Evolutionary conservation across 1,139 yeast species (phyloP).

Genomic region (Hemisphaericaspora subhashii): DNA sequence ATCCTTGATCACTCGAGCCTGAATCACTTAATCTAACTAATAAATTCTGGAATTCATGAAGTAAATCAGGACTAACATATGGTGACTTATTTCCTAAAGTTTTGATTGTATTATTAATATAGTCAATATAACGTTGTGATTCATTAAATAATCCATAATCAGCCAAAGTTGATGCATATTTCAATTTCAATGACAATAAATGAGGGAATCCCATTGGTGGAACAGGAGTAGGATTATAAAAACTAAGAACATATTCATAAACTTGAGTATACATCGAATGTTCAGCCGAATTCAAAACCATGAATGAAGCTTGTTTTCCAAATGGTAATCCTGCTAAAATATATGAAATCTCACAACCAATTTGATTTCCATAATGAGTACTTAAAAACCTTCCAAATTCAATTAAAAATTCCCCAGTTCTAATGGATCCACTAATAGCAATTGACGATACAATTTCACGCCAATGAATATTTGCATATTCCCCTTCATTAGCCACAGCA

Average conservation of each 20-base stretch:
- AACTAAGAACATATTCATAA: slow-evolving; percentile 58
- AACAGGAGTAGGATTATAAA: slow-evolving; percentile 18
- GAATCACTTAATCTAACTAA: slow-evolving; percentile 47
- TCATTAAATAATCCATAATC: slow-evolving; percentile 60
- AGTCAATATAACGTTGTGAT: slow-evolving; percentile 62
- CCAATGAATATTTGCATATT: slow-evolving; percentile 56
- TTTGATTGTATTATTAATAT: slow-evolving; percentile 46
- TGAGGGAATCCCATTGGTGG: slow-evolving; percentile 49
- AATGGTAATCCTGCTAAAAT: slow-evolving; percentile 52
- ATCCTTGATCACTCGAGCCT: slow-evolving; percentile 44
- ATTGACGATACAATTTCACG: slow-evolving; percentile 49
- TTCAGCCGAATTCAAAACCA: slow-evolving; percentile 22
- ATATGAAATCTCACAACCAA: slow-evolving; percentile 48
- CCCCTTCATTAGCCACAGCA: slow-evolving; percentile 39
- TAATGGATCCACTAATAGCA: slow-evolving; percentile 39
- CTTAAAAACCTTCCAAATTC: slow-evolving; percentile 55
- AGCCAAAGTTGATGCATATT: slow-evolving; percentile 62
- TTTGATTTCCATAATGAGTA: slow-evolving; percentile 24
- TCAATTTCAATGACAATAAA: slow-evolving; percentile 53
- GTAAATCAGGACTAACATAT: slow-evolving; percentile 35
- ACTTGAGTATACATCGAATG: slow-evolving; percentile 58
- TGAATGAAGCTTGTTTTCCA: slow-evolving; percentile 17
- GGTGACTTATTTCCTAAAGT: slow-evolving; percentile 38
- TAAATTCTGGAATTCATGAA: slow-evolving; percentile 38
- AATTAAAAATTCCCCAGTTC: slow-evolving; percentile 41